Conservation (phyloP, 371 early-diverging fungal species). For the Globomyces sp. region DNA sequence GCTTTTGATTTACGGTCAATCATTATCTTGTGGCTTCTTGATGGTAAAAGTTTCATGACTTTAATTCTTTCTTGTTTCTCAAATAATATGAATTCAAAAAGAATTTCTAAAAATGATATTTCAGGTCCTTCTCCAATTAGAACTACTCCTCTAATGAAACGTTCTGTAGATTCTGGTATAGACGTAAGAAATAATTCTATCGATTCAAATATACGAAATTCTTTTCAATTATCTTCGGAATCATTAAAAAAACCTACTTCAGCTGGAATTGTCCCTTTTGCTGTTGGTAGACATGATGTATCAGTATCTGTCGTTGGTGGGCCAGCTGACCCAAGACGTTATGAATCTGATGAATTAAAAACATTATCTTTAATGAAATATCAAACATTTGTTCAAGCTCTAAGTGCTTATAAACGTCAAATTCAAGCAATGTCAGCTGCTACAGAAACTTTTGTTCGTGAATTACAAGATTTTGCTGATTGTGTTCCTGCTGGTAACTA, state of each 20-base stretch:
- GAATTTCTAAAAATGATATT: constrained; percentile 13
- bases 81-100: neutral
- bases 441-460: constrained; percentile 44
- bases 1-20: too few relatives aligned
- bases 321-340: constrained; percentile 15
- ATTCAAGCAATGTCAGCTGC: constrained; percentile 41
- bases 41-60: too few relatives aligned
- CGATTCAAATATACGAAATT: neutral
- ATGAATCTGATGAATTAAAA: constrained; percentile 14
- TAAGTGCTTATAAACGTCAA: constrained; percentile 37
- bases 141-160: constrained; percentile 1
- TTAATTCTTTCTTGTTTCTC: neutral
- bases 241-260: constrained; percentile 1
- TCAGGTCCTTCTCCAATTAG: neutral
- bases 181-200: neutral
- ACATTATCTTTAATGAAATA: constrained; percentile 38
- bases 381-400: constrained; percentile 41
- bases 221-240: neutral
- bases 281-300: constrained; percentile 15
- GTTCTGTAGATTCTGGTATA: constrained; percentile 8
- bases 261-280: constrained; percentile 8
- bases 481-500: constrained; percentile 35
- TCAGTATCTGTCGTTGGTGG: constrained; percentile 18
- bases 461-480: constrained; percentile 42
- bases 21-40: too few relatives aligned